Conservation (phyloP, 306 rosid genomes). For the Prunus mume region DNA sequence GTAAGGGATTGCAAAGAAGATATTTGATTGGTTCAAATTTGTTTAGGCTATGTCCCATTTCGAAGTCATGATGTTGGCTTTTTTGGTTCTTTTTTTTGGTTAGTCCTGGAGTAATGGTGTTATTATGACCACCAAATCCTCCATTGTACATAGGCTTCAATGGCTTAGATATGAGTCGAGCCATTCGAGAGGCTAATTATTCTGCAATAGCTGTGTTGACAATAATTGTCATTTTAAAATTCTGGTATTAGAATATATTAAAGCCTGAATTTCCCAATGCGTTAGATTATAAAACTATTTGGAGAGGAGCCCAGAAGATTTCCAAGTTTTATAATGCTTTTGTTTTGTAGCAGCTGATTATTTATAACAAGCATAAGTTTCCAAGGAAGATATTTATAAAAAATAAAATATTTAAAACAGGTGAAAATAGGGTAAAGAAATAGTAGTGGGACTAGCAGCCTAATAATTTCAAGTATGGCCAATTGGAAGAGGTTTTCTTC, state of each 20-base stretch:
- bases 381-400: neutral
- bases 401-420: neutral
- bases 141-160: neutral
- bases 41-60: neutral
- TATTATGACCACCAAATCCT: neutral
- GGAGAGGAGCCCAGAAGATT: slow-evolving; percentile 12
- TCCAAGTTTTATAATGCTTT: slow-evolving; percentile 5
- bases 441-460: slow-evolving; percentile 38
- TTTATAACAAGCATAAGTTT: neutral
- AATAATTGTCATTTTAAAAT: slow-evolving; percentile 18
- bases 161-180: slow-evolving; percentile 10
- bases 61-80: slow-evolving; percentile 2
- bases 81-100: neutral
- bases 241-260: slow-evolving; percentile 11
- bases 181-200: neutral
- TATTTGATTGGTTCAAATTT: slow-evolving; percentile 22
- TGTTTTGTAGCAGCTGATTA: neutral
- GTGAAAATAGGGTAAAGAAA: neutral
- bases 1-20: neutral
- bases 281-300: slow-evolving; percentile 4
- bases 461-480: slow-evolving; percentile 58
- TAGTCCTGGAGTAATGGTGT: neutral
- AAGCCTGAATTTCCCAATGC: neutral
- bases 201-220: neutral
- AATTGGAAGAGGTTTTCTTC: slow-evolving; percentile 41